Base-by-base conservation (phyloP, 345 rosid species). In the Turritis glabra region DNA sequence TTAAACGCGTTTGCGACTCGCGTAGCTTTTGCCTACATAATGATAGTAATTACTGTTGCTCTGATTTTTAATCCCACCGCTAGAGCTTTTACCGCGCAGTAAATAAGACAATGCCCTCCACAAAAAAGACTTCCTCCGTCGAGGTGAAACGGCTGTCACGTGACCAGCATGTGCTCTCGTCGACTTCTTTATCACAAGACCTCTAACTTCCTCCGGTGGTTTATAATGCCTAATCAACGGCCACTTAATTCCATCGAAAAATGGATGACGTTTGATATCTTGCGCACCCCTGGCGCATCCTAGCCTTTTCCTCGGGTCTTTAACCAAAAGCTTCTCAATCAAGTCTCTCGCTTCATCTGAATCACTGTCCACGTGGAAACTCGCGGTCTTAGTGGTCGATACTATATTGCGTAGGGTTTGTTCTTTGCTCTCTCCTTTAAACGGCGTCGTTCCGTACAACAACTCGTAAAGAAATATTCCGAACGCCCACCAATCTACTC, bases 401-500 rank as follows among this genome's bases (percentile, higher is more conserved):
- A 78, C 81, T 64, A 93, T 85, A 77, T 93, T 91, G 12, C 88
- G 91, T 50, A 91, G 89, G 2, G 97, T 93, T 54, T 84, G 80
- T 50, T 89, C 92, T 71, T 89, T 83, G 75, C 78, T 84, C 43
- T 58, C 83, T 66, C 97, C 98, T 5, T 87, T 88, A 35, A 93
- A 93, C 80, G 97, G 97, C 25, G 98, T 91, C 76, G 83, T 64
- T 2, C 98, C 98, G 27, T 85, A 78, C 41, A 85, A 2, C 57
- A 93, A 44, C 83, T 93, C 98, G 86, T 89, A 86, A 11, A 82
- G 64, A 37, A 93, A 75, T 37, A 91, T 79, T 73, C 98, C 98
- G 22, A 91, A 85, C 9, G 98, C 94, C 98, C 97, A 93, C 98
- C 98, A 93, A 64, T 93, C 97, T 12, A 93, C 97, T 71, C 92